Evolutionary conservation across 495 filamentous ascomycete species (phyloP).

Genomic region (Hypoxylon cercidicola): DNA sequence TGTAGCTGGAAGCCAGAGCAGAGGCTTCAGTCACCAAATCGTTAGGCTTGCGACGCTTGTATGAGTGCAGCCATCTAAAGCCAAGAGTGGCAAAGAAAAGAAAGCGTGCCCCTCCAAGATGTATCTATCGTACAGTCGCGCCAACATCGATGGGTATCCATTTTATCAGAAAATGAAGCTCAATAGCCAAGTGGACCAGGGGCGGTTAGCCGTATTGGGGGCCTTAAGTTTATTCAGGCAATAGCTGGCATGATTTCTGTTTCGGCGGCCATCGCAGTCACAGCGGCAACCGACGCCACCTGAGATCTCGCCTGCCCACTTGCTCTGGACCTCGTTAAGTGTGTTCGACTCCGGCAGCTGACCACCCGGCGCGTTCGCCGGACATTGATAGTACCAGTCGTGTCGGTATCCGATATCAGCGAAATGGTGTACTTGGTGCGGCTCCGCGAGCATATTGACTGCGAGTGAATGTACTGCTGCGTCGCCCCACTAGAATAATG

Average conservation of each 20-base stretch:
- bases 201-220: conserved; percentile 46
- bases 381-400: conserved; percentile 59
- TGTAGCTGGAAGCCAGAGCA: no score
- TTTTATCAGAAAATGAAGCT: conserved; percentile 34
- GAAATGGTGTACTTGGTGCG: conserved; percentile 63
- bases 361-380: conserved; percentile 55
- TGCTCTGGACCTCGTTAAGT: conserved; percentile 39
- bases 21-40: neutral
- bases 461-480: conserved; percentile 65
- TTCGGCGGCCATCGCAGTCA: conserved; percentile 52
- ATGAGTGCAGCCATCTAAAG: no score
- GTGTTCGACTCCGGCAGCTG: conserved; percentile 49
- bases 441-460: conserved; percentile 59
- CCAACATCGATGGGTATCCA: neutral
- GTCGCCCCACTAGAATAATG: conserved; percentile 63
- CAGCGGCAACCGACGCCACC: conserved; percentile 58
- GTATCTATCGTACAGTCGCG: neutral
- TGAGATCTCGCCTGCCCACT: conserved; percentile 46
- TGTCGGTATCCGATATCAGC: conserved; percentile 64
- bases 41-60: neutral
- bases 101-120: neutral
- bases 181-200: conserved; percentile 43
- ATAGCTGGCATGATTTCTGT: conserved; percentile 47
- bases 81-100: neutral
- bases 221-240: conserved; percentile 51